phyloP scores from a whole-genome alignment of 441 rosid species.

The Mallotus japonicus region DNA sequence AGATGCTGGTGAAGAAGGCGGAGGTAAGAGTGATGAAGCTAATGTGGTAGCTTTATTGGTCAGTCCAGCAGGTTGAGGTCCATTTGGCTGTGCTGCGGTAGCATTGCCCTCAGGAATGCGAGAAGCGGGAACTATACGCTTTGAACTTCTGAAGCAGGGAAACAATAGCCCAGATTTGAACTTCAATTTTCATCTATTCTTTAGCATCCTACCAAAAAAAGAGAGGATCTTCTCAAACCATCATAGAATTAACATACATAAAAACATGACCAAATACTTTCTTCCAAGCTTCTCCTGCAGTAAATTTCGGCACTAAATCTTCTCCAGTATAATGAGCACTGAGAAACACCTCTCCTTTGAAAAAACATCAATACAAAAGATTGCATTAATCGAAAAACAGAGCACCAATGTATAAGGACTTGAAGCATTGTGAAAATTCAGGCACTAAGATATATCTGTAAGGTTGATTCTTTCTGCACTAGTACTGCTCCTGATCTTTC shows the following conservation, averaged over 20 bases:
- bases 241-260: slow-evolving; percentile 50
- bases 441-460: slow-evolving; percentile 44
- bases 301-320: slow-evolving; percentile 58
- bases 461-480: slow-evolving; percentile 46
- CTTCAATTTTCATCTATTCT: slow-evolving; percentile 49
- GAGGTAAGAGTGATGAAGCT: slow-evolving; percentile 80
- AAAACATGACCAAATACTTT: slow-evolving; percentile 81
- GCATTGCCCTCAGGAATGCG: slow-evolving; percentile 83
- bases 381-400: no score
- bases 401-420: slow-evolving; percentile 45
- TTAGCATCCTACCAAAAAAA: slow-evolving; percentile 74
- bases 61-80: slow-evolving; percentile 59
- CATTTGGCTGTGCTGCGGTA: slow-evolving; percentile 63
- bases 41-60: slow-evolving; percentile 55
- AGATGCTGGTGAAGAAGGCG: slow-evolving; percentile 96
- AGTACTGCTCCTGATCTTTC: slow-evolving; percentile 69
- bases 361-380: no score
- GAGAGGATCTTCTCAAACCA: slow-evolving; percentile 35
- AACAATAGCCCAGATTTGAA: slow-evolving; percentile 71
- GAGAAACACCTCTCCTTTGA: slow-evolving; percentile 49
- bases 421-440: slow-evolving; percentile 44
- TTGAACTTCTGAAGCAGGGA: slow-evolving; percentile 62
- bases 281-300: slow-evolving; percentile 68
- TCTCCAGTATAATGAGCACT: slow-evolving; percentile 78
- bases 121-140: slow-evolving; percentile 84